Conservation (phyloP, 139 green algal genomes). For the Coccomyxa sp. region DNA sequence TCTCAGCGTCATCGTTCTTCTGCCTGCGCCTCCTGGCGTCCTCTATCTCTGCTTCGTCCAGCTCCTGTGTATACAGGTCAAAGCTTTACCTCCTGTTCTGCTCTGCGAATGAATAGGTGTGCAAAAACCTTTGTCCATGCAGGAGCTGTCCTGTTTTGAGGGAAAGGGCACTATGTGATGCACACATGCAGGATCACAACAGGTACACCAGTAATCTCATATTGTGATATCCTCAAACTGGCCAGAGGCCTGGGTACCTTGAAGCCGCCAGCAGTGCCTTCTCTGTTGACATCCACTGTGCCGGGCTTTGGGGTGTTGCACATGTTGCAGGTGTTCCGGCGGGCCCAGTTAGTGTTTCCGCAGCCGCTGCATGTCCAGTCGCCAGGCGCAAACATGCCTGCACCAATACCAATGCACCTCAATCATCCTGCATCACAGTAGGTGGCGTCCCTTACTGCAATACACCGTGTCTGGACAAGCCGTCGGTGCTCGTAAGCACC, state of each 20-base stretch:
- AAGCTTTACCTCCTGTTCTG: no score
- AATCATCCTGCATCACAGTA: no score
- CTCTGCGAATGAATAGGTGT: not conserved
- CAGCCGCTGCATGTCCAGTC: slow-evolving; percentile 80
- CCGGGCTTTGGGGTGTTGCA: slow-evolving; percentile 57
- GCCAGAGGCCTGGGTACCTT: slow-evolving; percentile 50
- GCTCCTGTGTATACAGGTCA: slow-evolving; percentile 25
- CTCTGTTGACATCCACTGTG: slow-evolving; percentile 41
- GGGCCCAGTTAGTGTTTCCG: slow-evolving; percentile 79
- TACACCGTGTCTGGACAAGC: no score
- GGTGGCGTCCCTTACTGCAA: no score
- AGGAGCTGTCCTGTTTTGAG: not conserved
- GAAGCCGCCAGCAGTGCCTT: slow-evolving; percentile 58
- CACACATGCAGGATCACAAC: not conserved
- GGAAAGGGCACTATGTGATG: not conserved
- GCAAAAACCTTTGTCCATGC: no score
- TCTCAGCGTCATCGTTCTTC: slow-evolving; percentile 35
- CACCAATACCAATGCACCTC: no score
- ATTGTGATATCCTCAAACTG: not conserved
- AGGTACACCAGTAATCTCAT: not conserved
- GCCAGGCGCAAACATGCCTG: slow-evolving; percentile 31
- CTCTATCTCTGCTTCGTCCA: slow-evolving; percentile 67
- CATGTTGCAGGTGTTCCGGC: slow-evolving; percentile 70
- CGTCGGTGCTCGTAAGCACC: no score
- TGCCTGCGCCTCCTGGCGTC: slow-evolving; percentile 51